Evolutionary conservation across 2,329 filamentous ascomycete species (phyloP), one percentile per base, ranked within the genome.

Genomic region (Penicillium sp.): DNA sequence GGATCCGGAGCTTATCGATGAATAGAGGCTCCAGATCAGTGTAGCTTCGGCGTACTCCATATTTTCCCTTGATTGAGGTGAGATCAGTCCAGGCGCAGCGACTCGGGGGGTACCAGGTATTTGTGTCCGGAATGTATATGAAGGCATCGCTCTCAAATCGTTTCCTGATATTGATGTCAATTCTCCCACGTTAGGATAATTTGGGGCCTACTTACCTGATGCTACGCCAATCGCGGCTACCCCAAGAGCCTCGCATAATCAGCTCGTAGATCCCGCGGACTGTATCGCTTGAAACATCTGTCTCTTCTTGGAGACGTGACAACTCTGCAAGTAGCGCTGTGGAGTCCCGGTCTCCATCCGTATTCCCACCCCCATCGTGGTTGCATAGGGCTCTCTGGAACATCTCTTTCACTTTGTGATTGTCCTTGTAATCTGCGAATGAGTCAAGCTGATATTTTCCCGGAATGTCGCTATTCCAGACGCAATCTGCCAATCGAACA

Each of bases 1-100:
- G 7, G 8, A 62, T 38, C 5, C 19, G n/a, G 3, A 62, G 50
- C 23, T 29, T 29, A 23, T 62, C 23, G 13, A 62, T 15, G 45
- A 62, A 52, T 0, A 62, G 31, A 2, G 17, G 17, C 17, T 38
- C 15, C n/a, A 62, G 19, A 49, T 47, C 41, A 3, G 50, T 31
- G 52, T 58, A 62, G 45, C 35, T 7, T 11, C 51, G 7, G 35
- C 55, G 47, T 31, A 62, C 59, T 1, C 55, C 35, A 15, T 47
- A 35, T 9, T 48, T 8, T 8, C 54, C n/a, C 9, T 19, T 15
- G 8, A 3, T 48, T 3, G 13, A 41, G 6, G 30, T 11, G 7
- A 5, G 29, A 19, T 11, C 54, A n/a, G 44, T 56, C 54, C 54
- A 56, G 15, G 44, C 54, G 17, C 54, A 56, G 7, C n/a, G 21